A percentile compares a stretch with the other conserved stretches of the same genome.
phyloP scores from a whole-genome alignment of 768 basidiomycete genomes.

The Leccinum subtestaceum region DNA sequence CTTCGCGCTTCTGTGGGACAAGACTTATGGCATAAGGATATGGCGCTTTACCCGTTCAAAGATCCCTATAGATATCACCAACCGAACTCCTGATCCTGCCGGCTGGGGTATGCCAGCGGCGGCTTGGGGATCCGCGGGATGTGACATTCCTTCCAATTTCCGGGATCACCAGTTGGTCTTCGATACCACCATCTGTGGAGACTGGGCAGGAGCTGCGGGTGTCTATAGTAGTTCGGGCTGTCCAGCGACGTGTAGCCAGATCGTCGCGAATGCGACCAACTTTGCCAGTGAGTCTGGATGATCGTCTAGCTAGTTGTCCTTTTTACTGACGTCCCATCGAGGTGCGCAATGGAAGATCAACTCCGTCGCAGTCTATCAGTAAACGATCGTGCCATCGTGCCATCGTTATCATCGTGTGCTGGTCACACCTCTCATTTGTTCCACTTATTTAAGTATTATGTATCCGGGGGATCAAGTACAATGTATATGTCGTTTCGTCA shows the following conservation, averaged over 20 bases:
- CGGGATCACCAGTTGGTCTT: constrained; percentile 45
- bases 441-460: not conserved
- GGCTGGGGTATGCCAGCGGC: constrained; percentile 53
- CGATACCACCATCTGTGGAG: constrained; percentile 34
- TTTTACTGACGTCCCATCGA: constrained; percentile 22
- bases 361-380: constrained; percentile 51
- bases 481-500: not conserved
- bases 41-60: constrained; percentile 53
- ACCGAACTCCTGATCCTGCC: constrained; percentile 40
- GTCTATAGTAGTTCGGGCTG: constrained; percentile 29
- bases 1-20: constrained; percentile 56
- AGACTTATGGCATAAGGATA: constrained; percentile 43
- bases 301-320: not conserved
- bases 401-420: not conserved
- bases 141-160: constrained; percentile 50
- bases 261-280: constrained; percentile 54
- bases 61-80: constrained; percentile 50
- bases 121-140: constrained; percentile 46
- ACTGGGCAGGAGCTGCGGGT: constrained; percentile 21
- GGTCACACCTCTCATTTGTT: not conserved
- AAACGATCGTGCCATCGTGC: not conserved
- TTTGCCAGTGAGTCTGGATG: constrained; percentile 40
- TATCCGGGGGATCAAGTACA: not conserved
- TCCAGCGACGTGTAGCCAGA: constrained; percentile 43
- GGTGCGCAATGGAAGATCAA: constrained; percentile 57